Percentiles rank a stretch among this genome's conserved stretches.
Evolutionary conservation across 768 basidiomycete species (phyloP).

Genomic region (Suillus paluster): DNA sequence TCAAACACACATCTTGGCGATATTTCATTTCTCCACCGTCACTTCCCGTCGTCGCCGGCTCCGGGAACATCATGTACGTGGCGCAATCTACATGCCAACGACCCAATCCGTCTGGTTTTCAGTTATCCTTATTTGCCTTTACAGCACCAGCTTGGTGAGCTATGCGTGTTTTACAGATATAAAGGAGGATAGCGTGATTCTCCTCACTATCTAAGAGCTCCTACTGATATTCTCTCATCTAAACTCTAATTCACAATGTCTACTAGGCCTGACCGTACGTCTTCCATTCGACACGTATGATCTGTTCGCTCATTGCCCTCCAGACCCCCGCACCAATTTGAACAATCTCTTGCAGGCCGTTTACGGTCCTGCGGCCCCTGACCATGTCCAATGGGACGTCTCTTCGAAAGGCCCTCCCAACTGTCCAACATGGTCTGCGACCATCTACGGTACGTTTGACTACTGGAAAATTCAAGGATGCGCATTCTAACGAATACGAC

Average conservation of each 20-base stretch:
- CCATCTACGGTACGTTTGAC: neutral
- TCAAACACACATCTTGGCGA: neutral
- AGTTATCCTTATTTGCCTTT: neutral
- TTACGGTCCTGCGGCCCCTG: rapidly evolving
- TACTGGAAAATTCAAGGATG: neutral
- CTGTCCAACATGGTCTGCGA: neutral
- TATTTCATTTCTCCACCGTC: neutral
- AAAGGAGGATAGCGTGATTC: neutral
- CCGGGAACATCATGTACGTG: neutral
- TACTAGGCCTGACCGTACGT: no score
- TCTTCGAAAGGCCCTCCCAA: neutral
- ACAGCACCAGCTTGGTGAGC: neutral
- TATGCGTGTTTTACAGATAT: neutral
- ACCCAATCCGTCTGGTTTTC: neutral
- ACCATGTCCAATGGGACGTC: neutral
- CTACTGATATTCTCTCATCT: neutral
- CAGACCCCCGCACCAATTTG: neutral
- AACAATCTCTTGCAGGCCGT: neutral
- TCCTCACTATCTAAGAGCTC: neutral
- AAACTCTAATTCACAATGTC: neutral
- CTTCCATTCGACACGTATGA: neutral
- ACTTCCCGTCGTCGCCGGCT: neutral
- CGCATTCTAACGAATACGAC: neutral
- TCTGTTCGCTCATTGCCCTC: neutral
- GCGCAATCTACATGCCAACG: neutral